These are phyloP conservation scores for Lactarius vividus DNA, from an alignment of 768 basidiomycete genomes.

Conservation along the genomic window DNA sequence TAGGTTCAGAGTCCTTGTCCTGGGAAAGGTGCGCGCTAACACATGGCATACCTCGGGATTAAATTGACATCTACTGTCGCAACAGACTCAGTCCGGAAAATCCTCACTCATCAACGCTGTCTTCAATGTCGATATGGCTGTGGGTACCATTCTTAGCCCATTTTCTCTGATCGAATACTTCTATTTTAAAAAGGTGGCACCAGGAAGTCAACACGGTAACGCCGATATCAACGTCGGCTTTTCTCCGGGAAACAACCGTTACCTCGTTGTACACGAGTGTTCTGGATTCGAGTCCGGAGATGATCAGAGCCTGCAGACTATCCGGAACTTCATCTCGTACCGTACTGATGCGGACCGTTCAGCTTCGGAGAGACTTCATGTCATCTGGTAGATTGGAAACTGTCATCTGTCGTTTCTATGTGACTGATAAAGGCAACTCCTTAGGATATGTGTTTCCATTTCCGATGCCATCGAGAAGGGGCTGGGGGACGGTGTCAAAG, in stretches of 20 bases:
- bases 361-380: conserved; percentile 10
- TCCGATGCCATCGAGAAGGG: too few species aligned
- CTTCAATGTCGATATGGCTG: conserved; percentile 11
- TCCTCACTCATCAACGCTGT: conserved; percentile 9
- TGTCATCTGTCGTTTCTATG: neutral
- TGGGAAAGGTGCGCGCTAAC: too few species aligned
- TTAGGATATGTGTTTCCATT: conserved; percentile 12
- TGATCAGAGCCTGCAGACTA: neutral
- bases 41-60: too few species aligned
- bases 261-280: conserved; percentile 4
- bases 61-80: too few species aligned
- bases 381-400: conserved; percentile 8
- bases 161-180: too few species aligned
- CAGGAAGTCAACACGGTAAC: neutral
- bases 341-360: neutral
- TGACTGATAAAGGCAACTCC: neutral
- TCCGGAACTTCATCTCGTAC: neutral
- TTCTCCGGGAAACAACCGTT: conserved; percentile 1
- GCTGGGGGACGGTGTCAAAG: too few species aligned
- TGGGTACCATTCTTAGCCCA: neutral
- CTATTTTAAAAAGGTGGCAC: neutral
- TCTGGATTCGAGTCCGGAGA: neutral
- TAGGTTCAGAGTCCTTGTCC: conserved; percentile 4
- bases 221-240: neutral
- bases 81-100: conserved; percentile 12